Percentiles rank a stretch among this genome's conserved stretches.
Evolutionary conservation across 345 rosid species (phyloP).

Genomic region (Acer saccharum): DNA sequence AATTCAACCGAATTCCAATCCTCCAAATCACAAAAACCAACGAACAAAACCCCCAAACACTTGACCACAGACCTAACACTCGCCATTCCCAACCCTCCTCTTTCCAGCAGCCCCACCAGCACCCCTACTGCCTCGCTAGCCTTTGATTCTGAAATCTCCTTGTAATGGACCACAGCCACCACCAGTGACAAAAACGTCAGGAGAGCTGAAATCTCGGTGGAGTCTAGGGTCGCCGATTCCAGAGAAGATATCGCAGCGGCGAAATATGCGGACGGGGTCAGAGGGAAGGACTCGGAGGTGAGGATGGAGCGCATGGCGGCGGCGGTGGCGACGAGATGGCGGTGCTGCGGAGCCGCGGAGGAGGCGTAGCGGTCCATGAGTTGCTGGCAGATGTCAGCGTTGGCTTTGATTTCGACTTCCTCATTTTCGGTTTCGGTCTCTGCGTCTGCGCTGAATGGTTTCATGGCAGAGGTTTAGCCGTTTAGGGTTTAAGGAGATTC

Average conservation of each 20-base stretch:
- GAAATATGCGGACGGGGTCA: constrained; percentile 67
- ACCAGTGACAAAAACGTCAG: constrained; percentile 68
- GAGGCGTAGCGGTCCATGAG: constrained; percentile 87
- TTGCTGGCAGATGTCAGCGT: constrained; percentile 74
- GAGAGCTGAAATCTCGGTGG: constrained; percentile 64
- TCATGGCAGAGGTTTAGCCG: constrained; percentile 7
- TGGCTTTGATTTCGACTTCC: constrained; percentile 38
- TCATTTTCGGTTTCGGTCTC: constrained; percentile 25
- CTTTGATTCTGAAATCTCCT: constrained; percentile 49
- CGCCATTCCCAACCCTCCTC: constrained; percentile 59
- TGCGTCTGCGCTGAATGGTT: neutral
- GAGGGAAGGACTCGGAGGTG: constrained; percentile 59
- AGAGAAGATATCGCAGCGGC: constrained; percentile 69
- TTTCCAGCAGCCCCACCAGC: constrained; percentile 45
- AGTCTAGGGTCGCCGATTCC: constrained; percentile 43
- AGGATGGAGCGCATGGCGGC: constrained; percentile 90
- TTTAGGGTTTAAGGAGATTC: constrained; percentile 1
- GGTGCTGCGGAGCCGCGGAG: constrained; percentile 83
- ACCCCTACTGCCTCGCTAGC: constrained; percentile 71
- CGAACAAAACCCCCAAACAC: constrained; percentile 70
- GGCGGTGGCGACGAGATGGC: constrained; percentile 88
- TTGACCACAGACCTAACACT: constrained; percentile 72
- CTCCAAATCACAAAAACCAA: constrained; percentile 59
- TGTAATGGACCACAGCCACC: constrained; percentile 49
- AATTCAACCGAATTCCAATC: constrained; percentile 63